Evolutionary conservation across 2,329 filamentous ascomycete species (phyloP), one percentile per base, ranked within the genome.

Genomic region (Xylaria sp.): DNA sequence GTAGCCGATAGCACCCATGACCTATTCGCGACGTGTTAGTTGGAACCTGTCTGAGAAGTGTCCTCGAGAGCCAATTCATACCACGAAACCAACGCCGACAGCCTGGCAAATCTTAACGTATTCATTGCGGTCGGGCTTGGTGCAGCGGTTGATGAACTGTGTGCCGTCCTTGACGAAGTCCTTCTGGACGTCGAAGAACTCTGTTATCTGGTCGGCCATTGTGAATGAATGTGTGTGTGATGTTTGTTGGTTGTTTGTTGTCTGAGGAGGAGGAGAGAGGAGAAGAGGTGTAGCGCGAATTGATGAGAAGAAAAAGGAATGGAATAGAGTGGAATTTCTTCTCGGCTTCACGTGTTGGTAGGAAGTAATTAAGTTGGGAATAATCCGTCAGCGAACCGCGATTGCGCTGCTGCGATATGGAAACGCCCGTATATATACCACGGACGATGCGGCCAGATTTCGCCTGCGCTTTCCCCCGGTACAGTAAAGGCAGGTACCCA

Each of bases 121-220:
- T 70, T 84, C 62, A 58, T 59, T 63, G 54, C 59, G 60, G 46
- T 66, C 62, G 54, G 82, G 83, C 77, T 85, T 86, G 65, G 82
- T 83, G 79, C 83, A 85, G 68, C 81, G 76, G 75, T 80, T 81
- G 72, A 85, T 76, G 76, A 86, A 86, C 67, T 85, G 82, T 61
- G 83, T 78, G 71, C 83, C 83, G 63, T 85, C 83, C 71, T 77
- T 81, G 71, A 86, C 72, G 73, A 88, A 88, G 75, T 88, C 84
- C 72, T 79, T 78, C 68, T 85, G 85, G 72, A 86, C 81, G 67
- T 90, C 87, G 72, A 88, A 81, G 69, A 90, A 77, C 72, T 89
- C 85, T 75, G 88, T 85, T 69, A 89, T 74, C 74, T 87, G 82
- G 73, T 89, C 87, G 74, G 85, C 81, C 83, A 86, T 85, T 72